These are phyloP conservation scores for Cydonia oblonga DNA, from an alignment of 331 rosid species.

Conservation along the genomic window DNA sequence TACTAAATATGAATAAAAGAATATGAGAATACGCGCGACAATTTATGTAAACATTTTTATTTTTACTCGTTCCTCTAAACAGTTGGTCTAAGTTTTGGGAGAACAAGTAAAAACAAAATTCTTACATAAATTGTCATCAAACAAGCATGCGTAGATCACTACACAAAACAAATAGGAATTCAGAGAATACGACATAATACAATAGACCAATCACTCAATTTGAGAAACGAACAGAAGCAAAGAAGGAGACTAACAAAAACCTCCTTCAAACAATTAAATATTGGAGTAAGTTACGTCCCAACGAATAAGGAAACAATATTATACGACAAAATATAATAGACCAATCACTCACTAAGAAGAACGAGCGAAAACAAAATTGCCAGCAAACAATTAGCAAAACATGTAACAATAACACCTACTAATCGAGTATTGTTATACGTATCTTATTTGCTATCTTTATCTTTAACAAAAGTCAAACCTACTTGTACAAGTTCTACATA, in stretches of 20 bases:
- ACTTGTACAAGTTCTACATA: not conserved
- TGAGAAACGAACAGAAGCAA: not conserved
- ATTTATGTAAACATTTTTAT: not conserved
- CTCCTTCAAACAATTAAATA: not conserved
- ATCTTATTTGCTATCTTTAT: not conserved
- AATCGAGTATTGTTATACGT: too few species aligned
- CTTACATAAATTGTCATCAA: not conserved
- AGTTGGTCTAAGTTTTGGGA: not conserved
- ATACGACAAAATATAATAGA: not conserved
- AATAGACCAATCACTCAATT: not conserved
- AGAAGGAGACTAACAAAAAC: not conserved
- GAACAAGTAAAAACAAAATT: not conserved
- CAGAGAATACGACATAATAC: not conserved
- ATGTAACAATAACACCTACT: not conserved
- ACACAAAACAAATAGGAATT: not conserved
- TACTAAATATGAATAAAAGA: too few species aligned
- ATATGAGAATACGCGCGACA: too few species aligned
- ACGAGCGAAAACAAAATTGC: not conserved
- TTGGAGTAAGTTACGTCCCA: not conserved
- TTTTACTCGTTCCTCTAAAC: not conserved
- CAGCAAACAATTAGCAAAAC: not conserved
- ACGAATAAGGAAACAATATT: not conserved
- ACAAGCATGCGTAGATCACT: not conserved
- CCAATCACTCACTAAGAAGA: not conserved
- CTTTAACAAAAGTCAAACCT: not conserved